Evolutionary conservation across 2,329 filamentous ascomycete genomes (phyloP).

Genomic region (Fusarium compactum): DNA sequence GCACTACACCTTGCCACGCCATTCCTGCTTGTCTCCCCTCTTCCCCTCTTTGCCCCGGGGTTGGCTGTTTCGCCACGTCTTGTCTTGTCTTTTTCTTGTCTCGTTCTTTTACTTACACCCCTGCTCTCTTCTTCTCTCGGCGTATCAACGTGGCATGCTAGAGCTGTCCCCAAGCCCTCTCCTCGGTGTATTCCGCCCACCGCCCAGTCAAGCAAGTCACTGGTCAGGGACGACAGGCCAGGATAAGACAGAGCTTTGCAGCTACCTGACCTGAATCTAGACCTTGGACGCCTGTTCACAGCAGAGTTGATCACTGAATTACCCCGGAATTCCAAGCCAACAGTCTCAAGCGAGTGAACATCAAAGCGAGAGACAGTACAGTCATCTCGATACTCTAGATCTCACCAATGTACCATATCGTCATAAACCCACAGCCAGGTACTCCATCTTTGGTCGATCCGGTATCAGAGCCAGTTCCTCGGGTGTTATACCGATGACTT

Average conservation of each 20-base stretch:
- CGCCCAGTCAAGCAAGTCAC: constrained; percentile 1
- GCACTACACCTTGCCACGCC: constrained; percentile 36
- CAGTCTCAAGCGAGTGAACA: not conserved
- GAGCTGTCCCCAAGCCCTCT: constrained; percentile 20
- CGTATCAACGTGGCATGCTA: constrained; percentile 34
- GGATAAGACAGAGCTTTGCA: constrained; percentile 5
- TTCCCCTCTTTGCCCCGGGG: constrained; percentile 33
- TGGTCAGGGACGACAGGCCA: constrained; percentile 3
- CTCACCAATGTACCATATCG: constrained; percentile 27
- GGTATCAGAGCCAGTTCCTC: constrained; percentile 44
- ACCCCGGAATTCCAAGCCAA: not conserved
- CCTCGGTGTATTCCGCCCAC: constrained; percentile 18
- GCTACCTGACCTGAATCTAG: constrained; percentile 12
- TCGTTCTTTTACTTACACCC: constrained; percentile 22
- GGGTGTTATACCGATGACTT: constrained; percentile 34
- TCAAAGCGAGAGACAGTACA: not conserved
- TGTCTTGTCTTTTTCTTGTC: not conserved
- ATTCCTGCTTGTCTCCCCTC: constrained; percentile 40
- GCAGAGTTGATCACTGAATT: not conserved
- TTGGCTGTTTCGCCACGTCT: constrained; percentile 28
- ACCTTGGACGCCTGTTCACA: constrained; percentile 4
- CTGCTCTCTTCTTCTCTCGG: constrained; percentile 4
- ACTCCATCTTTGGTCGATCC: constrained; percentile 36
- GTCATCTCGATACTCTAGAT: constrained; percentile 5
- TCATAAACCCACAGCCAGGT: constrained; percentile 29